Base-by-base conservation (phyloP, 148 eudicot genomes). In the Chenopodium berlandieri region DNA sequence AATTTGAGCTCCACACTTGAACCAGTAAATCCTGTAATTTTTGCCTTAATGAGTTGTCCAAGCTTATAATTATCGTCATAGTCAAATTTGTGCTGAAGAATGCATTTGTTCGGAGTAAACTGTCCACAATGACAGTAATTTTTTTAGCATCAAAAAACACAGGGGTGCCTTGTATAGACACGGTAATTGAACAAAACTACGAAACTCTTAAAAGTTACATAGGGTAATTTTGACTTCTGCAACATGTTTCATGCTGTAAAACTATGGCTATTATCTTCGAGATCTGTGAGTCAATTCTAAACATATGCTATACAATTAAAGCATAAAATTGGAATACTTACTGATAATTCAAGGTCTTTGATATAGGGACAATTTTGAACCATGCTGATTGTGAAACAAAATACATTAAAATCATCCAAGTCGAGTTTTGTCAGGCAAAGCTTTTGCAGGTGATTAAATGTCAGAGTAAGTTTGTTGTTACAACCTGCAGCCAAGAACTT, bases 1-100 rank as follows among this genome's bases (percentile, higher is more conserved):
- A 79, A 37, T 23, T 71, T n/a, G 30, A 79, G 69, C 69, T 79
- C 82, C 8, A 69, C 76, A 56, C n/a, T 79, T 56, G 82, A 52
- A 22, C 76, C 68, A 4, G 16, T 71, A 44, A 34, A 54, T 2
- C 76, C 75, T 0, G 2, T 34, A 37, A 58, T 71, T n/a, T 37
- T n/a, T 2, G 54, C 22, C 37, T 20, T 34, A 79, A 5, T 2
- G 25, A 79, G 82, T 12, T 56, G 37, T 0, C 22, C 32, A n/a
- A 79, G n/a, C 50, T 56, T 58, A 4, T 17, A 13, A 9, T 58
- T 71, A 4, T 71, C 6, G 34, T 71, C 22, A 23, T 16, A 56
- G 6, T 52, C 37, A n/a, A 70, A 2, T 46, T 62, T 19, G 71
- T 25, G 62, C 46, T 40, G 37, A 4, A 9, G 50, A 80, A 12